These are phyloP conservation scores for Lentinula lateritia DNA, from an alignment of 768 basidiomycete species.

Conservation along the genomic window DNA sequence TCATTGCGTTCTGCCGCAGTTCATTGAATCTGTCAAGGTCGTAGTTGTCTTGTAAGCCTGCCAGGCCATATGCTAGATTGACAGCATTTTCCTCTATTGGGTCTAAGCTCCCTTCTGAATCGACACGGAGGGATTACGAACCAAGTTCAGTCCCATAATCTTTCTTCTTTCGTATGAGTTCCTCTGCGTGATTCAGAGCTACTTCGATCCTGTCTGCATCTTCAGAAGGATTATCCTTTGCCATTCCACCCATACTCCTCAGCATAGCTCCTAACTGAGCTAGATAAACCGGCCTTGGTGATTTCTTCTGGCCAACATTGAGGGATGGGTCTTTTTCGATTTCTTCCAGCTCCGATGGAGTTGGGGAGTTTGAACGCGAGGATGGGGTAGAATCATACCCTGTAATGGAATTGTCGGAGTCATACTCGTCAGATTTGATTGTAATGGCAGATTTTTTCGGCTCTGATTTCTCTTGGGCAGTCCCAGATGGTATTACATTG, in stretches of 20 bases:
- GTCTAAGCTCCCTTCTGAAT: not conserved
- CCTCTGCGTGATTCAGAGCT: conserved; percentile 75
- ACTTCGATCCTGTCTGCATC: conserved; percentile 78
- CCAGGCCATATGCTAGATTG: conserved; percentile 66
- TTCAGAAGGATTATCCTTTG: conserved; percentile 49
- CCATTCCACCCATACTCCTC: conserved; percentile 47
- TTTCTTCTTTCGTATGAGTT: conserved; percentile 77
- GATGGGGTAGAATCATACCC: conserved; percentile 69
- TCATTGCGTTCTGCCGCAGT: conserved; percentile 71
- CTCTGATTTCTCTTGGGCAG: conserved; percentile 5
- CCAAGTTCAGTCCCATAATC: conserved; percentile 87
- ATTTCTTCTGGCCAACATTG: conserved; percentile 61
- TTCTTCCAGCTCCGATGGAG: conserved; percentile 73
- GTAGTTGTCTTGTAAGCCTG: conserved; percentile 78
- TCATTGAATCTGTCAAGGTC: conserved; percentile 76
- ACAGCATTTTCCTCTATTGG: conserved; percentile 82
- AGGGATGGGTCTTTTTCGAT: conserved; percentile 84
- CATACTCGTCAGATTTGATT: conserved; percentile 32
- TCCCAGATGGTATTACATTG: conserved; percentile 1
- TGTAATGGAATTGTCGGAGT: conserved; percentile 82
- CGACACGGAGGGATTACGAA: conserved; percentile 27
- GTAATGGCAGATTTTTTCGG: conserved; percentile 4
- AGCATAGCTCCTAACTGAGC: conserved; percentile 77
- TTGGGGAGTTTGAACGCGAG: conserved; percentile 76
- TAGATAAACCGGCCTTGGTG: conserved; percentile 84